Evolutionary conservation across 2,329 filamentous ascomycete species (phyloP).

Genomic region (Colletotrichum gigasporum): DNA sequence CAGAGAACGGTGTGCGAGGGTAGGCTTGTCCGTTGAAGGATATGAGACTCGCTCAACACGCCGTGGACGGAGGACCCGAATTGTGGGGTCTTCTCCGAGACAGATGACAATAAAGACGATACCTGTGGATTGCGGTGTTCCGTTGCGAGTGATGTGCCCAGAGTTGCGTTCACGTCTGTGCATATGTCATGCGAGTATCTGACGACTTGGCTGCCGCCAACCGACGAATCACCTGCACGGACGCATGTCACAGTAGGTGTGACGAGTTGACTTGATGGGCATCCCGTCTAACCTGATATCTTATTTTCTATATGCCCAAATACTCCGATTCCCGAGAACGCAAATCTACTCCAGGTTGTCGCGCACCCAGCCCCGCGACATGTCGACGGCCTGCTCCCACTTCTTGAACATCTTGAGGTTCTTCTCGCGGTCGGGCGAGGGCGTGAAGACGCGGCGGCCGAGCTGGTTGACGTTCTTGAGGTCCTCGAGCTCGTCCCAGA

Average conservation of each 20-base stretch:
- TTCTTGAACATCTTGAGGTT: conserved; percentile 54
- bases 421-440: conserved; percentile 62
- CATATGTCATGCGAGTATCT: background rate
- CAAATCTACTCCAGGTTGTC: conserved; percentile 4
- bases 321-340: background rate
- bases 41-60: background rate
- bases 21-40: background rate
- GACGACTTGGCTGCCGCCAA: background rate
- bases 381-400: conserved; percentile 68
- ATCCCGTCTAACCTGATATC: conserved; percentile 16
- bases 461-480: conserved; percentile 77
- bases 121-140: conserved; percentile 16
- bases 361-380: conserved; percentile 64
- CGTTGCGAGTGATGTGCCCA: background rate
- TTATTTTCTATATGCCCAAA: background rate
- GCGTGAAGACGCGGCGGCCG: conserved; percentile 76
- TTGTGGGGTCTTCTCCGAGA: conserved; percentile 2
- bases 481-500: conserved; percentile 79
- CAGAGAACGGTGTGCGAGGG: conserved; percentile 12
- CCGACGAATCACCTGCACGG: background rate
- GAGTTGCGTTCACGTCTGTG: too few species aligned
- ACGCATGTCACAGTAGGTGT: background rate
- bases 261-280: conserved; percentile 11
- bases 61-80: conserved; percentile 5
- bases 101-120: conserved; percentile 30